phyloP scores from a whole-genome alignment of 2,329 filamentous ascomycete genomes.

The Mollisia scopiformis region DNA sequence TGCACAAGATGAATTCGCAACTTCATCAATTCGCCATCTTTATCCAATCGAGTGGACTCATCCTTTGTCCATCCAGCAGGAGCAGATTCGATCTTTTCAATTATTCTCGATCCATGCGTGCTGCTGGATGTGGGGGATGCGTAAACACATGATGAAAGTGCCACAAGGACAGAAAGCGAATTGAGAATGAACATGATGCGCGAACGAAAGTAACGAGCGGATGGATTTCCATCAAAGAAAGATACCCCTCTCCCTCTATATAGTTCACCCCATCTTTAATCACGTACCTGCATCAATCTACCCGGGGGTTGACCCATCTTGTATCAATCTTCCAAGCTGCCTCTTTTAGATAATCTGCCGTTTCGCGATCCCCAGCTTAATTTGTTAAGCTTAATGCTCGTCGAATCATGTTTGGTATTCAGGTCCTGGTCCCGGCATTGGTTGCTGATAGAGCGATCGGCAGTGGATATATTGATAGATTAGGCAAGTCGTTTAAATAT shows the following conservation, averaged over 20 bases:
- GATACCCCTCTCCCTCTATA: not conserved
- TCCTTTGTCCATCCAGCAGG: constrained; percentile 32
- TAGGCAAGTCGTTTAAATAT: constrained; percentile 15
- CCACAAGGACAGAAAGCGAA: constrained; percentile 12
- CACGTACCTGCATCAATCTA: not conserved
- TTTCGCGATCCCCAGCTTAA: not conserved
- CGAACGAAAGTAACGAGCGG: not conserved
- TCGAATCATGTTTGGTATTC: constrained; percentile 2
- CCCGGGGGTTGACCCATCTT: not conserved
- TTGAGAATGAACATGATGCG: constrained; percentile 20
- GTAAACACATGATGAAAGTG: constrained; percentile 16
- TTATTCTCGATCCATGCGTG: constrained; percentile 10
- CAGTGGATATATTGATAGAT: constrained; percentile 3
- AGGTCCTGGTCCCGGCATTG: constrained; percentile 10
- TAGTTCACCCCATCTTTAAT: not conserved
- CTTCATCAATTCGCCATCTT: constrained; percentile 28
- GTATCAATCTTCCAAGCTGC: constrained; percentile 14
- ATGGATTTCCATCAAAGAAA: not conserved
- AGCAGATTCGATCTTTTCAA: constrained; percentile 29
- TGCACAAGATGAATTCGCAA: constrained; percentile 33
- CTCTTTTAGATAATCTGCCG: constrained; percentile 7
- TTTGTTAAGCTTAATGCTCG: constrained; percentile 8
- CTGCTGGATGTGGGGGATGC: constrained; percentile 9
- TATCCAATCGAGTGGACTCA: constrained; percentile 26
- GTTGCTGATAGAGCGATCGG: constrained; percentile 9